Conservation (phyloP, 1,284 basidiomycete species). For the Anthracocystis walkeri region DNA sequence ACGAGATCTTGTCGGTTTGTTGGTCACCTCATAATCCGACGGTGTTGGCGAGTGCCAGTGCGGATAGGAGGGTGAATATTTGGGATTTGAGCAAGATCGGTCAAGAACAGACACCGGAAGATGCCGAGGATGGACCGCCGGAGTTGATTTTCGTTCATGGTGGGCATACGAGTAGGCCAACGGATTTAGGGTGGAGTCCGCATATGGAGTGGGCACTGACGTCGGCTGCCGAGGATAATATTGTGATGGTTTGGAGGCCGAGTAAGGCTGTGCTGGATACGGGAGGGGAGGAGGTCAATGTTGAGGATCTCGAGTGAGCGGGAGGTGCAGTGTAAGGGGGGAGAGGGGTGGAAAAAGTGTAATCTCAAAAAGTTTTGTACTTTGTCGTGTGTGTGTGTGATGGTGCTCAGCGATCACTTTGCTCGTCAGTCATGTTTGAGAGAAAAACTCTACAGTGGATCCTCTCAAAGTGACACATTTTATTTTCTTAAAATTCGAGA, state of each 20-base stretch:
- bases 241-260: slow-evolving; percentile 65
- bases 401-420: neutral
- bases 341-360: neutral
- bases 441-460: too few relatives aligned
- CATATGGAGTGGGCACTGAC: slow-evolving; percentile 66
- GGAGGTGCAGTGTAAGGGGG: neutral
- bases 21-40: slow-evolving; percentile 89
- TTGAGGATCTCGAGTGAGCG: slow-evolving; percentile 39
- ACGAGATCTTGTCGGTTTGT: slow-evolving; percentile 91
- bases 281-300: slow-evolving; percentile 33
- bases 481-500: too few relatives aligned
- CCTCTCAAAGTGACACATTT: too few relatives aligned
- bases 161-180: slow-evolving; percentile 66
- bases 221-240: slow-evolving; percentile 67
- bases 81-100: slow-evolving; percentile 96
- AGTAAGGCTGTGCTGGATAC: slow-evolving; percentile 50
- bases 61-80: slow-evolving; percentile 91
- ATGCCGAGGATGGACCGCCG: slow-evolving; percentile 94
- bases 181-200: slow-evolving; percentile 66
- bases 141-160: slow-evolving; percentile 69
- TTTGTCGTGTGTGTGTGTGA: too few relatives aligned
- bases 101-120: slow-evolving; percentile 94
- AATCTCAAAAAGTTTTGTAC: neutral
- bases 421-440: neutral
- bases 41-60: slow-evolving; percentile 75